Percentiles rank a stretch among this genome's conserved stretches.
Conservation (phyloP, 2,329 filamentous ascomycete genomes). For the Diaporthe citriasiana region DNA sequence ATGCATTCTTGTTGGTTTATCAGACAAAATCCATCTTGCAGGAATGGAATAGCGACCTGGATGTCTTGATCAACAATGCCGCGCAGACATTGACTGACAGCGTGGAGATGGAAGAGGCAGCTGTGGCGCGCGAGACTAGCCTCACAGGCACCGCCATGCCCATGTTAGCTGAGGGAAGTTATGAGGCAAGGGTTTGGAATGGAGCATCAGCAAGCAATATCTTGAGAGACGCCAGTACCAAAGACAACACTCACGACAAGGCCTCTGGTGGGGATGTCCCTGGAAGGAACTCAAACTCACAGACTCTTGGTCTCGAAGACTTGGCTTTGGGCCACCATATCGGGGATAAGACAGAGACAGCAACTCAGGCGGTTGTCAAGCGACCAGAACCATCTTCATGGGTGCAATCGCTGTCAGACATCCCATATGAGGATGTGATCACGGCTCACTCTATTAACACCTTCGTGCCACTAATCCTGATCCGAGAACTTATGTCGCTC, state of each 20-base stretch:
- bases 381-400: slow-evolving; percentile 49
- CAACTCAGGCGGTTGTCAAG: slow-evolving; percentile 30
- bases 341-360: neutral
- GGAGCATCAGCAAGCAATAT: neutral
- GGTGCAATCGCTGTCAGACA: slow-evolving; percentile 53
- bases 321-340: neutral
- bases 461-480: slow-evolving; percentile 55
- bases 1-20: slow-evolving; percentile 1
- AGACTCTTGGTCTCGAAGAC: neutral
- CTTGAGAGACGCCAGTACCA: neutral
- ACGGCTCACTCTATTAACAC: slow-evolving; percentile 55
- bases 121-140: slow-evolving; percentile 47
- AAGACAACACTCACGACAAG: neutral
- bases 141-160: neutral
- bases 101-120: slow-evolving; percentile 48
- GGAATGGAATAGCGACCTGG: slow-evolving; percentile 43
- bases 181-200: slow-evolving; percentile 5
- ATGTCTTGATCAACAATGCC: slow-evolving; percentile 56
- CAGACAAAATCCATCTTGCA: neutral
- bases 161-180: neutral
- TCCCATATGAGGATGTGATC: slow-evolving; percentile 56
- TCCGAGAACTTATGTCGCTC: slow-evolving; percentile 52
- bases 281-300: neutral
- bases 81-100: slow-evolving; percentile 56
- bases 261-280: neutral